These are phyloP conservation scores for Neonectria punicea DNA, from an alignment of 2,329 filamentous ascomycete species.

Conservation along the genomic window DNA sequence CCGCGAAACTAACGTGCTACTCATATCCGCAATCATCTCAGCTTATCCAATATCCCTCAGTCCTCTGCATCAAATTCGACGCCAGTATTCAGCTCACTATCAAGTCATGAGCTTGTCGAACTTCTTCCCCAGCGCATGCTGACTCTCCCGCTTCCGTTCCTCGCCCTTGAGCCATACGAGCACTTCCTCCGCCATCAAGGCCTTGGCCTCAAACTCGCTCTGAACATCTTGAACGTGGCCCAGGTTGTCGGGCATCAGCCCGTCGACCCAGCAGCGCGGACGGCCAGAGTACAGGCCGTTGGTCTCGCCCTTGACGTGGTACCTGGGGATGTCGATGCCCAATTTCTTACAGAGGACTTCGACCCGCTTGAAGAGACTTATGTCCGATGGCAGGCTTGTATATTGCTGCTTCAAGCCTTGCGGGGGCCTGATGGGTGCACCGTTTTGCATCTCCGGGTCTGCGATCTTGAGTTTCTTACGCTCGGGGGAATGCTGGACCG, in stretches of 20 bases:
- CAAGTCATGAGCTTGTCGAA: neutral
- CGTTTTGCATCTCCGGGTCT: slow-evolving; percentile 25
- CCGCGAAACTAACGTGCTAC: neutral
- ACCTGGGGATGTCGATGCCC: slow-evolving; percentile 48
- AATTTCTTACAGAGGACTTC: slow-evolving; percentile 48
- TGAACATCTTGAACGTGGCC: slow-evolving; percentile 48
- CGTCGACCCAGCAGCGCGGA: slow-evolving; percentile 47
- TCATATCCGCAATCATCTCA: neutral
- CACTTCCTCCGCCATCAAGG: slow-evolving; percentile 53
- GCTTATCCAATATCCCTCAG: neutral
- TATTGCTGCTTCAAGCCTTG: neutral
- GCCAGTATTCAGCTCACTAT: neutral
- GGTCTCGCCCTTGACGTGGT: slow-evolving; percentile 39
- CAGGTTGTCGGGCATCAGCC: slow-evolving; percentile 45
- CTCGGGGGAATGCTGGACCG: slow-evolving; percentile 10
- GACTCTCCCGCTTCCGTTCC: slow-evolving; percentile 20
- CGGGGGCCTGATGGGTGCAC: slow-evolving; percentile 4
- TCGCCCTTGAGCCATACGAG: slow-evolving; percentile 50
- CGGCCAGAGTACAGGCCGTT: slow-evolving; percentile 50
- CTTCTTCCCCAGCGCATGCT: neutral
- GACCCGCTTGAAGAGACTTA: slow-evolving; percentile 43
- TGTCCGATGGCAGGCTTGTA: neutral
- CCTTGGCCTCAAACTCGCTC: slow-evolving; percentile 49
- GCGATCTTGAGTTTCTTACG: slow-evolving; percentile 30
- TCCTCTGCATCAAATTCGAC: neutral